Evolutionary conservation across 495 filamentous ascomycete genomes (phyloP), one percentile per base, ranked within the genome.

Genomic region (Echria macrotheca): DNA sequence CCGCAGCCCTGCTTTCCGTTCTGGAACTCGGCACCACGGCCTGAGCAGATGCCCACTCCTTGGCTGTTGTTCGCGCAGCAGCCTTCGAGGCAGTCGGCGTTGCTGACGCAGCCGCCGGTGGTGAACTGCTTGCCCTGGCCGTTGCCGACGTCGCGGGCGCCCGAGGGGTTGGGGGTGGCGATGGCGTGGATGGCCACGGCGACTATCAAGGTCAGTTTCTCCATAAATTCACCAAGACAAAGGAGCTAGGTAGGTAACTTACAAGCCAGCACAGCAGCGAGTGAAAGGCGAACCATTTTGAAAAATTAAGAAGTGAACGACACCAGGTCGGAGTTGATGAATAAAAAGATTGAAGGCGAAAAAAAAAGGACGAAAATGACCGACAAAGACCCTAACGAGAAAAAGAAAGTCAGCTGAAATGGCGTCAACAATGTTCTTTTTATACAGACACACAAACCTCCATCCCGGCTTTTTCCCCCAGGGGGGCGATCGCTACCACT

Each of bases 81-180:
- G n/a, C 47, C 65, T 12, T 63, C 66, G 18, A 36, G 41, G 62
- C 70, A 74, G 47, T 74, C 67, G 32, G 70, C 67, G 41, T 71
- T 64, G 23, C 70, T 69, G 37, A 70, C 68, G 50, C 73, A 76
- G 36, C 74, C 69, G 23, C 63, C 63, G 25, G 73, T 73, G 53
- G 76, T 74, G 65, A 76, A 80, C 56, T 78, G 75, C 15, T 63
- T 50, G 14, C 67, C 74, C 35, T 69, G 69, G 45, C 74, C 76
- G 44, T 69, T 61, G 24, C 76, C 76, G 45, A 79, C 75, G 56
- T 81, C 59, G 42, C 60, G 59, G 39, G 68, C 64, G 25, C 66
- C 67, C 14, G 68, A 67, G 50, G 67, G 59, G 58, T 70, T 72
- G 38, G 69, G 69, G 2, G 62, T 69, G 48, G 69, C 57, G 35